These are phyloP conservation scores for Cystofilobasidium capitatum DNA, from an alignment of 768 basidiomycete genomes.

Conservation along the genomic window DNA sequence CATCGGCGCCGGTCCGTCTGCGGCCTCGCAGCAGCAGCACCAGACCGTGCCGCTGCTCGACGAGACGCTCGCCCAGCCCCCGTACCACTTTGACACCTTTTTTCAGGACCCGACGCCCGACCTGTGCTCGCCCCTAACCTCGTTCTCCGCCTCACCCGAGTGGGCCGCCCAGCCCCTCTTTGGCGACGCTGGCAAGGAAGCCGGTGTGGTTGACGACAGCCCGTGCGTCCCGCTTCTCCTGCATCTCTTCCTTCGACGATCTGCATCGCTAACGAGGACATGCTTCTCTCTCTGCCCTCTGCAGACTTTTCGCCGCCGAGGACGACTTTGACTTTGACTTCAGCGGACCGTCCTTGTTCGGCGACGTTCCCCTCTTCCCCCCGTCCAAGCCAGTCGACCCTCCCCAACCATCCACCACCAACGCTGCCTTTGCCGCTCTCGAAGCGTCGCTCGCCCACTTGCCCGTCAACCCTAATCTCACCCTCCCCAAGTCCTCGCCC, in stretches of 20 bases:
- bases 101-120: conserved; percentile 23
- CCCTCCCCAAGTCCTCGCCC: not conserved
- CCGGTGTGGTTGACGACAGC: conserved; percentile 21
- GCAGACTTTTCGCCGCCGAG: conserved; percentile 12
- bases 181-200: conserved; percentile 20
- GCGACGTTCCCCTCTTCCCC: conserved; percentile 21
- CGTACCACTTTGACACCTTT: conserved; percentile 8
- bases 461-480: conserved; percentile 7
- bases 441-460: conserved; percentile 4
- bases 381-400: not conserved
- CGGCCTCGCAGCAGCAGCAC: not conserved
- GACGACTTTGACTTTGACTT: conserved; percentile 24
- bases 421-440: conserved; percentile 8
- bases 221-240: conserved; percentile 6
- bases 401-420: not conserved
- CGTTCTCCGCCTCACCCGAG: conserved; percentile 25
- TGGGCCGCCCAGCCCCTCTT: conserved; percentile 14
- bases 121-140: conserved; percentile 23
- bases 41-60: not conserved
- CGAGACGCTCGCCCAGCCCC: conserved; percentile 2
- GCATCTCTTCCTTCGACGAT: not conserved
- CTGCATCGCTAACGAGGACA: not conserved
- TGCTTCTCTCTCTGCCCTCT: not conserved
- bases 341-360: conserved; percentile 7
- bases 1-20: not conserved